A percentile compares a stretch with the other conserved stretches of the same genome.
These are phyloP conservation scores for Trichophyton schoenleinii DNA, from an alignment of 2,329 filamentous ascomycete genomes.

Conservation along the genomic window DNA sequence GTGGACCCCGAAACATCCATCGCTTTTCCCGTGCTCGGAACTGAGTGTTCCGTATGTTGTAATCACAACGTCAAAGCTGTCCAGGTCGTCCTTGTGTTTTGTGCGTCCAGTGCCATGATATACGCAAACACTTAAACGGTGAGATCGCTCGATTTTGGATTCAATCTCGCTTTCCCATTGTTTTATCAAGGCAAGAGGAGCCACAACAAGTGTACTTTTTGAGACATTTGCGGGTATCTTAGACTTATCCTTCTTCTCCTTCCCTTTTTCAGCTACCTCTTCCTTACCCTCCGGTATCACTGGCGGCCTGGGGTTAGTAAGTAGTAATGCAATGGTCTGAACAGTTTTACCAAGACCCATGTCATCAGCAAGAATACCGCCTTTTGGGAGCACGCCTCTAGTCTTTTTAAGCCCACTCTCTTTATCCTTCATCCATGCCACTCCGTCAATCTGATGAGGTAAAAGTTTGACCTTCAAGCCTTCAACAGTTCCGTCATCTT, in stretches of 20 bases:
- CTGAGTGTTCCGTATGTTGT: conserved; percentile 94
- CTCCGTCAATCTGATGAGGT: conserved; percentile 86
- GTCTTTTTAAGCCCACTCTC: conserved; percentile 78
- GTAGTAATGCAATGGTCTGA: conserved; percentile 77
- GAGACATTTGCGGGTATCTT: conserved; percentile 57
- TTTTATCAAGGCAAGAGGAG: conserved; percentile 83
- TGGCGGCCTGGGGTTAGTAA: conserved; percentile 64
- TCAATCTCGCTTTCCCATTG: conserved; percentile 95
- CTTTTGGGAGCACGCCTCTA: conserved; percentile 66
- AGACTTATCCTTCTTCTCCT: conserved; percentile 32
- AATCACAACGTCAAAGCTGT: conserved; percentile 84
- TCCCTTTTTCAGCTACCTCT: conserved; percentile 36
- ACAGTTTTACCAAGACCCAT: conserved; percentile 94
- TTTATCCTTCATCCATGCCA: conserved; percentile 89
- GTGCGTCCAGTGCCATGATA: conserved; percentile 83
- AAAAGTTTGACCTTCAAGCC: conserved; percentile 79
- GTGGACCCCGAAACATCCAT: conserved; percentile 77
- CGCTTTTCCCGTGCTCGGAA: conserved; percentile 64
- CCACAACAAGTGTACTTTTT: conserved; percentile 79
- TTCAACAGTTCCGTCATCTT: conserved; percentile 54
- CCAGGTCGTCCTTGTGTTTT: conserved; percentile 63
- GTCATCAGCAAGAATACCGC: conserved; percentile 90
- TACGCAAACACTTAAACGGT: conserved; percentile 67
- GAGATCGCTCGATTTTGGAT: conserved; percentile 58
- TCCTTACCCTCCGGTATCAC: conserved; percentile 19